Conservation (phyloP, 441 rosid species). For the Pelargonium myrrhifolium region DNA sequence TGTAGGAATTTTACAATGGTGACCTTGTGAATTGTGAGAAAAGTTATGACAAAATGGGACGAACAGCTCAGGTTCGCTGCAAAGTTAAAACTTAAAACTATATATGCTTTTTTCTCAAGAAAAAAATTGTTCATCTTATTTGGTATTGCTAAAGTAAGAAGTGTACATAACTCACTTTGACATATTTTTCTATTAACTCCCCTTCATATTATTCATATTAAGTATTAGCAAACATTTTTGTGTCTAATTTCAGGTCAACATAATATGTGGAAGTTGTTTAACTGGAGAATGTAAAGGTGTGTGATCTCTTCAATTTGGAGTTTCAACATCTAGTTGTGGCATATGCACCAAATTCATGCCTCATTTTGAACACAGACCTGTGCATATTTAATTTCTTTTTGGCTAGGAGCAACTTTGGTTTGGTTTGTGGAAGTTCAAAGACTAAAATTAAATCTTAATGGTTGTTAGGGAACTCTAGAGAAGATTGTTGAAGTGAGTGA, state of each 20-base stretch:
- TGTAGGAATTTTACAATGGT: conserved; percentile 70
- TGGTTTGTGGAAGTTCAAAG: neutral
- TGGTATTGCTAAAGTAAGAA: conserved; percentile 1
- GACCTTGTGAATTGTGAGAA: conserved; percentile 69
- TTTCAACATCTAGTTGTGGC: conserved; percentile 11
- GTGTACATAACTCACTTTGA: neutral
- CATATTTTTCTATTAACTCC: too few species aligned
- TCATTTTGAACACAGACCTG: conserved; percentile 1
- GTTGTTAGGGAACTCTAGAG: neutral
- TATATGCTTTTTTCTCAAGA: neutral
- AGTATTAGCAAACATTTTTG: conserved; percentile 7
- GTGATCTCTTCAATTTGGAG: conserved; percentile 18
- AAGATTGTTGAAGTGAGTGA: too few species aligned
- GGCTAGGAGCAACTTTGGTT: neutral
- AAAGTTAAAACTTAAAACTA: neutral
- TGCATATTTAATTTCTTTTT: neutral
- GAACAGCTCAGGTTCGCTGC: conserved; percentile 68
- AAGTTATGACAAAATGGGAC: conserved; percentile 81
- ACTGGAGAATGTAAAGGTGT: conserved; percentile 76
- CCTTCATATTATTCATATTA: too few species aligned
- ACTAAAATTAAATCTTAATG: neutral
- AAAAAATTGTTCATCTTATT: conserved; percentile 5
- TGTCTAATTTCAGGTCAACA: conserved; percentile 56
- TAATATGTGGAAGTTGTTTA: conserved; percentile 72
- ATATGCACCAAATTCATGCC: conserved; percentile 10